These are phyloP conservation scores for Dryas alaskensis DNA, from an alignment of 306 rosid species.

Conservation along the genomic window DNA sequence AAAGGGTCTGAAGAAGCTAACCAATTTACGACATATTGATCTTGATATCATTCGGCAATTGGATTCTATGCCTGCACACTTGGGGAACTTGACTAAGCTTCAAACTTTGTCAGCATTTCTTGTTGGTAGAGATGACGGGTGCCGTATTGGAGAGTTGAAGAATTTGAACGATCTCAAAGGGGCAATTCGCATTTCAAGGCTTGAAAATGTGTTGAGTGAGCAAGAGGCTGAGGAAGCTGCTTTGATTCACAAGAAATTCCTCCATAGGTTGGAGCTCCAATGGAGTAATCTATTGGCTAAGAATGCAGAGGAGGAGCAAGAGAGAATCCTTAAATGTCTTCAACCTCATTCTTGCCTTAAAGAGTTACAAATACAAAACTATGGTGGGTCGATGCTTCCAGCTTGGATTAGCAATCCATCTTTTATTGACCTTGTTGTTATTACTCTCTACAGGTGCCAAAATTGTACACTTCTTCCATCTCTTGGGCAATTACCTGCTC, in stretches of 20 bases:
- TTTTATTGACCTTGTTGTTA: neutral
- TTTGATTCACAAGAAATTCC: constrained; percentile 3
- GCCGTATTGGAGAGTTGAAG: constrained; percentile 10
- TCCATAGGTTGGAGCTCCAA: neutral
- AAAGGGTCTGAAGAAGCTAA: constrained; percentile 14
- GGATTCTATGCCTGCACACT: too few relatives aligned
- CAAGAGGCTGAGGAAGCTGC: constrained; percentile 21
- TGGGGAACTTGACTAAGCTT: too few relatives aligned
- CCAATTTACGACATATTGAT: constrained; percentile 18
- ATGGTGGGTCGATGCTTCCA: constrained; percentile 26
- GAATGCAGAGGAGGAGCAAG: neutral
- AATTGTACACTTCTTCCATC: constrained; percentile 14
- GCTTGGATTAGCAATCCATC: constrained; percentile 14
- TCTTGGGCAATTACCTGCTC: constrained; percentile 20
- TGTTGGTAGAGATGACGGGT: neutral
- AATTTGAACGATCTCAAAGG: constrained; percentile 1
- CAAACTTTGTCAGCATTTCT: too few relatives aligned
- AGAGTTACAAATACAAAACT: neutral
- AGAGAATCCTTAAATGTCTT: constrained; percentile 15
- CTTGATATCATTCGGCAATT: constrained; percentile 12
- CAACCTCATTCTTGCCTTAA: constrained; percentile 8
- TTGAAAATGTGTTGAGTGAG: neutral
- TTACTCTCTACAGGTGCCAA: constrained; percentile 6
- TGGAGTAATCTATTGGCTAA: constrained; percentile 2
- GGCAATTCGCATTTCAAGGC: neutral